Percentiles rank a stretch among this genome's conserved stretches.
These are phyloP conservation scores for Auricularia cornea DNA, from an alignment of 768 basidiomycete genomes.

Conservation along the genomic window DNA sequence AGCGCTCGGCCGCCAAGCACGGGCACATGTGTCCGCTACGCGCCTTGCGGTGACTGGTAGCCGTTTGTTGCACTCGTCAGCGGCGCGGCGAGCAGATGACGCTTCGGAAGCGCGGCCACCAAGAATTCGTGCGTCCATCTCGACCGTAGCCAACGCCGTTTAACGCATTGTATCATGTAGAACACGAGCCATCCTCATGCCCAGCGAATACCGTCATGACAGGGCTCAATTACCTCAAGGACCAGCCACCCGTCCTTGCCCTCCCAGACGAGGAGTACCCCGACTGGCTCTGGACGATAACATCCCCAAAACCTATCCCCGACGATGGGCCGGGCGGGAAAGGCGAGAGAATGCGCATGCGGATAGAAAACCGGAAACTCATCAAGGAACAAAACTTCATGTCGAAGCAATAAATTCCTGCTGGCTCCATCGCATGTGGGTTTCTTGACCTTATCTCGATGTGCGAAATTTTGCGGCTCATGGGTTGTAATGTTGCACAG, in stretches of 20 bases:
- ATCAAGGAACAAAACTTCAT: constrained; percentile 84
- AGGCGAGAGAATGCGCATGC: constrained; percentile 42
- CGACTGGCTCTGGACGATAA: constrained; percentile 77
- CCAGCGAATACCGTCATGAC: constrained; percentile 61
- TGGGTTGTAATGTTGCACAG: no score
- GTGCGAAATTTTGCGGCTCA: no score
- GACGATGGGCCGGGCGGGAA: constrained; percentile 72
- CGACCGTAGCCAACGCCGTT: no score
- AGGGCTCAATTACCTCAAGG: constrained; percentile 80
- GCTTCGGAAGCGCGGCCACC: no score
- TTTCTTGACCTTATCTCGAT: no score
- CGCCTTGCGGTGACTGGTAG: no score
- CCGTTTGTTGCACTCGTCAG: no score
- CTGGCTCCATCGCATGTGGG: neutral
- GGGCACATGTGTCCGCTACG: no score
- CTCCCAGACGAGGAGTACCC: constrained; percentile 80
- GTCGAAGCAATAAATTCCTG: constrained; percentile 51
- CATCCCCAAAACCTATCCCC: constrained; percentile 48
- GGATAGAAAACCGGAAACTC: constrained; percentile 53
- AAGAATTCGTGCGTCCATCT: no score
- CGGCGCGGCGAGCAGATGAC: no score
- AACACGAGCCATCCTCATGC: constrained; percentile 46
- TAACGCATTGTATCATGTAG: no score
- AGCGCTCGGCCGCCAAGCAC: no score
- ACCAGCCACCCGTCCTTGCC: constrained; percentile 68